Base-by-base conservation (phyloP, 208 protist species). In the Crithidia expoeki region DNA sequence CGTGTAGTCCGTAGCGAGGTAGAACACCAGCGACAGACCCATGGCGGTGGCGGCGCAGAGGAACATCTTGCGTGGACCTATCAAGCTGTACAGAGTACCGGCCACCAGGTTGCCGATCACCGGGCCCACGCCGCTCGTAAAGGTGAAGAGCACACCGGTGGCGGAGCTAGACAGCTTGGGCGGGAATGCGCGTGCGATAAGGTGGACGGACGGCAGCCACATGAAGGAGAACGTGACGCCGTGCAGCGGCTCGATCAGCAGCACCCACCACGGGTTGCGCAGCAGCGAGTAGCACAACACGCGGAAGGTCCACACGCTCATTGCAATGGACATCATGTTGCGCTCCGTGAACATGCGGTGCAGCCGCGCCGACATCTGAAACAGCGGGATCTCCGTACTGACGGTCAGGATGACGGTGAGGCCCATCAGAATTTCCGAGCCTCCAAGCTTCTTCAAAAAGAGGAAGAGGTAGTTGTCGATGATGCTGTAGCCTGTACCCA, bases 181-280 rank as follows among this genome's bases (percentile, higher is more conserved):
- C 2, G n/a, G 87, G 59, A 90, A 88, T 36, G 69, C 68, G 12
- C 51, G 28, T 40, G 68, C 66, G 33, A 93, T 57, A 34, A 83
- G 19, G 46, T 83, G 59, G 27, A 92, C 44, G 14, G 72, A 79
- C 6, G 84, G 75, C 25, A 88, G 60, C 88, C 90, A 93, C 76
- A 82, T 86, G 40, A 87, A 63, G 62, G 63, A 83, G 66, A 92
- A 95, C 32, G 85, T 84, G 50, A 93, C 46, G 56, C 88, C 90
- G 64, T 92, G 90, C 42, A 93, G 69, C 16, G 87, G 85, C 52
- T 93, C 86, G 23, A 93, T 69, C 9, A 90, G 68, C 38, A 94
- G 67, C 21, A 90, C 85, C 44, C 74, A 42, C 82, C 85, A 92
- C 44, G 89, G 85, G 19, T 79, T 84, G 2, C 36, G n/a, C 14